A percentile compares a stretch with the other conserved stretches of the same genome.
These are phyloP conservation scores for Chimonanthus praecox DNA, from an alignment of 164 flowering plant species.

Conservation along the genomic window DNA sequence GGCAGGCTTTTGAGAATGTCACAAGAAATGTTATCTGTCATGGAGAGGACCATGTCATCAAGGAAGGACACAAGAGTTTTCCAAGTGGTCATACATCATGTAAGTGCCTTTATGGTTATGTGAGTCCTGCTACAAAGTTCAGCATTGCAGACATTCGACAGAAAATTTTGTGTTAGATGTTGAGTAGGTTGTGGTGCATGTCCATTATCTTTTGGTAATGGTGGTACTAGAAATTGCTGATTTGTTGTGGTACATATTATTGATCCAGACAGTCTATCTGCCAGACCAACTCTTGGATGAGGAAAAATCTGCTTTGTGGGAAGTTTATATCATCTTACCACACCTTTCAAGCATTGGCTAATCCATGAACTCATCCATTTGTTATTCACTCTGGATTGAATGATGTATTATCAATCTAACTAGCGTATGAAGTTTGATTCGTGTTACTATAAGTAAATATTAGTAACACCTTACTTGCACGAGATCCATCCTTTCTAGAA, in stretches of 20 bases:
- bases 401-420: neutral
- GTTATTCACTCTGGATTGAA: neutral
- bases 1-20: slow-evolving; percentile 45
- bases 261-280: neutral
- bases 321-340: neutral
- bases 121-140: neutral
- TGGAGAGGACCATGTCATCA: slow-evolving; percentile 56
- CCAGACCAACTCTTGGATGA: neutral
- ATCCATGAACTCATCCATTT: neutral
- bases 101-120: slow-evolving; percentile 26
- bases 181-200: neutral
- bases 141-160: neutral
- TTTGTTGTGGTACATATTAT: neutral
- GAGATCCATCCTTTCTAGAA: no score
- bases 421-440: no score
- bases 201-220: neutral
- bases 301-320: neutral
- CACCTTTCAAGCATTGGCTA: neutral
- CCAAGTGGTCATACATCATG: slow-evolving; percentile 96
- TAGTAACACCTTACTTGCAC: no score
- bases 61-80: slow-evolving; percentile 91
- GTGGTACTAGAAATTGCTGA: no score
- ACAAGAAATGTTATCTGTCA: slow-evolving; percentile 53
- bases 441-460: no score
- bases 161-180: no score